These are phyloP conservation scores for Barbarea vulgaris DNA, from an alignment of 345 rosid genomes.

Conservation along the genomic window DNA sequence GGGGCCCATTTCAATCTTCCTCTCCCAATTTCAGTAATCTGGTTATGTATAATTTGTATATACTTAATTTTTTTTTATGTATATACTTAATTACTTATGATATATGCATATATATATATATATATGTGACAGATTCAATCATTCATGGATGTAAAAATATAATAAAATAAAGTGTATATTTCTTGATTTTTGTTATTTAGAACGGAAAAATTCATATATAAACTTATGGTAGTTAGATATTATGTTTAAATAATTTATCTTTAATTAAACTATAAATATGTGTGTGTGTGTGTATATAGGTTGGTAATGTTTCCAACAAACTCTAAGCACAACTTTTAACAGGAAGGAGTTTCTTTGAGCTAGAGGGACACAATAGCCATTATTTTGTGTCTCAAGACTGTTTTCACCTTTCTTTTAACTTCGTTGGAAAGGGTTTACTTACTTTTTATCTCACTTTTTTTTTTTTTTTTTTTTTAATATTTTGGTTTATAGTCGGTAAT, in stretches of 20 bases:
- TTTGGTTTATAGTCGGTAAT: neutral
- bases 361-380: conserved; percentile 36
- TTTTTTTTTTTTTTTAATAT: neutral
- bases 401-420: conserved; percentile 26
- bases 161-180: neutral
- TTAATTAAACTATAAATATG: neutral
- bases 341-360: conserved; percentile 29
- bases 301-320: conserved; percentile 44
- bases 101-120: neutral
- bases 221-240: neutral
- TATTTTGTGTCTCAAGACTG: conserved; percentile 42
- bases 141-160: neutral
- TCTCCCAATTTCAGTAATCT: conserved; percentile 14
- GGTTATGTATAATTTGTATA: neutral
- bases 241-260: neutral
- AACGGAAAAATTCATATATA: neutral
- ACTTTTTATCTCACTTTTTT: conserved; percentile 29
- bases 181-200: neutral
- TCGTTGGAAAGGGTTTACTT: conserved; percentile 34
- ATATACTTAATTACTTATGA: no score
- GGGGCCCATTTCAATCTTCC: conserved; percentile 19
- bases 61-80: no score
- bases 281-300: neutral
- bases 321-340: conserved; percentile 37
- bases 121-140: neutral